These are phyloP conservation scores for Mucor velutinosus DNA, from an alignment of 371 early-diverging fungal genomes.

Conservation along the genomic window DNA sequence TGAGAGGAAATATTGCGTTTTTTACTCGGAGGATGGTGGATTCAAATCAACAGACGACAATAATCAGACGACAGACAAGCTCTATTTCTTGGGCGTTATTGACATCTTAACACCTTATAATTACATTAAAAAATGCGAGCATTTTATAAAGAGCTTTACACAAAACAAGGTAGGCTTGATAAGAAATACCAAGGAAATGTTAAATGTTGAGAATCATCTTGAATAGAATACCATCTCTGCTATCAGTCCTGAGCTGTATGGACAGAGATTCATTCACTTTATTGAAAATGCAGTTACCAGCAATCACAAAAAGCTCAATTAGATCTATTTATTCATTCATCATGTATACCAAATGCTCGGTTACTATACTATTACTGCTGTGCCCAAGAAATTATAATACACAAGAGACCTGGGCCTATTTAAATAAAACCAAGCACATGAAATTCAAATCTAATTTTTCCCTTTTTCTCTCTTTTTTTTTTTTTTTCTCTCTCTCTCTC, in stretches of 20 bases:
- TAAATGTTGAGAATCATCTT: background rate
- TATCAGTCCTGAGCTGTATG: constrained; percentile 85
- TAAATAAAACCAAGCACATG: constrained; percentile 2
- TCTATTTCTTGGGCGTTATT: constrained; percentile 94
- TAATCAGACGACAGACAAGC: constrained; percentile 62
- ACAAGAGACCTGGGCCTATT: background rate
- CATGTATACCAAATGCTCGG: background rate
- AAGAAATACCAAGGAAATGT: constrained; percentile 2
- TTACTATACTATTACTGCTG: background rate
- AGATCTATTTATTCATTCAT: background rate
- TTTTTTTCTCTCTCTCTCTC: constrained; percentile 1
- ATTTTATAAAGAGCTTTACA: constrained; percentile 79
- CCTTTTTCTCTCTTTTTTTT: background rate
- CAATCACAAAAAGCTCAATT: constrained; percentile 7
- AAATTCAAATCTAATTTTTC: background rate
- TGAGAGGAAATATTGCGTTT: constrained; percentile 71
- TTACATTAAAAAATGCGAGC: constrained; percentile 82
- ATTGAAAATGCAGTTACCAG: constrained; percentile 48
- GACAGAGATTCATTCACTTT: constrained; percentile 83
- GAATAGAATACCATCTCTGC: constrained; percentile 78
- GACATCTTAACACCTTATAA: constrained; percentile 96
- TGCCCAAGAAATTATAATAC: background rate
- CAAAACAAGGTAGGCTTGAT: constrained; percentile 63
- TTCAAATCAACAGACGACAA: constrained; percentile 75
- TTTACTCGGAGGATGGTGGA: constrained; percentile 92